Evolutionary conservation across 1,139 yeast species (phyloP).

Genomic region (Magnusiomyces suaveolens): DNA sequence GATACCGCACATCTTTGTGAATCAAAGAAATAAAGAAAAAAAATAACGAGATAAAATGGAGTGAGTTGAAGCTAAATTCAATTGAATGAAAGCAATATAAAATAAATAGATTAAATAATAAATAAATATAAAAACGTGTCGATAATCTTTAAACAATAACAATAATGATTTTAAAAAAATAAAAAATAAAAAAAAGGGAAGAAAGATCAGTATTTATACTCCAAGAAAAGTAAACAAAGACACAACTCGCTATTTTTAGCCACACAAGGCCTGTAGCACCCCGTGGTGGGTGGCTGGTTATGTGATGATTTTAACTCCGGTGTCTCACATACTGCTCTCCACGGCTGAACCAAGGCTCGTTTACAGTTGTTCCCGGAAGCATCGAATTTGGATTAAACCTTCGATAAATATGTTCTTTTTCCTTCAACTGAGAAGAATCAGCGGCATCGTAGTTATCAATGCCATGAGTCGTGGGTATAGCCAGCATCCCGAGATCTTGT

Average conservation of each 20-base stretch:
- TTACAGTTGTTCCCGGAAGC: background rate
- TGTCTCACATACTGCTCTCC: background rate
- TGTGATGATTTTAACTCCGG: too few species aligned
- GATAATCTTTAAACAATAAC: background rate
- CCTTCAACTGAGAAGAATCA: background rate
- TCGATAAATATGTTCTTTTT: background rate
- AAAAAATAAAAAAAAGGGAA: constrained; percentile 19
- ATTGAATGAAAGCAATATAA: background rate
- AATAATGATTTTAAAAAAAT: constrained; percentile 14
- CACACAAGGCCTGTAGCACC: background rate
- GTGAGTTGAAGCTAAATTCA: too few species aligned
- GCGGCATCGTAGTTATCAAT: background rate
- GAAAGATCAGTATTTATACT: constrained; percentile 6
- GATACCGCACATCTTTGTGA: constrained; percentile 57
- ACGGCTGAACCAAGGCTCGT: background rate
- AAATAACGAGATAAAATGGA: background rate
- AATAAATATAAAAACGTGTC: constrained; percentile 15
- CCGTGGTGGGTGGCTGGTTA: background rate
- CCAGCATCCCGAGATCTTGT: background rate
- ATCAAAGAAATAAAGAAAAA: background rate
- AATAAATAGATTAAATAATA: constrained; percentile 6
- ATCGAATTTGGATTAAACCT: background rate
- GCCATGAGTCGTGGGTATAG: background rate
- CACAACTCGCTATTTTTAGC: background rate
- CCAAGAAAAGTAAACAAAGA: background rate